A percentile compares a stretch with the other conserved stretches of the same genome.
phyloP scores from a whole-genome alignment of 495 filamentous ascomycete genomes.

The Tuber microsphaerosporum region DNA sequence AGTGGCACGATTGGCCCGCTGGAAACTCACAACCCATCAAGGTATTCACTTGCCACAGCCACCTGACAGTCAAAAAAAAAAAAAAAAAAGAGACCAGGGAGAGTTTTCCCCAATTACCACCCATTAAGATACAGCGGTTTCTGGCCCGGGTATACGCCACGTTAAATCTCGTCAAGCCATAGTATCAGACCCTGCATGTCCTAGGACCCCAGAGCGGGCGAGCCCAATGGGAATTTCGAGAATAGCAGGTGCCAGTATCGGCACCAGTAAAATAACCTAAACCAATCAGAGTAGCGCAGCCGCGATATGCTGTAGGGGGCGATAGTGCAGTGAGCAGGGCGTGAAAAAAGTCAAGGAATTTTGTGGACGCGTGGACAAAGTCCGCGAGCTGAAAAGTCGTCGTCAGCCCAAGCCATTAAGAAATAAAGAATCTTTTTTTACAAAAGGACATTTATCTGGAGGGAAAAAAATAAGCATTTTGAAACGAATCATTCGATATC shows the following conservation, averaged over 20 bases:
- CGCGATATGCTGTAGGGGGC: not conserved
- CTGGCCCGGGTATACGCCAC: not conserved
- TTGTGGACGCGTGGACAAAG: not conserved
- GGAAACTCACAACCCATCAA: not conserved
- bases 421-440: not conserved
- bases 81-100: not conserved
- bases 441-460: not conserved
- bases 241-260: not conserved
- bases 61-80: not conserved
- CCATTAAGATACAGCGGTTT: not conserved
- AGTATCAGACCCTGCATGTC: not conserved
- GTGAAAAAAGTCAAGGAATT: not conserved
- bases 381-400: slow-evolving; percentile 1
- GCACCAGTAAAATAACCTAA: not conserved
- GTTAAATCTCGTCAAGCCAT: not conserved
- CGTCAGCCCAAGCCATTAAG: not conserved
- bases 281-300: not conserved
- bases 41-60: not conserved
- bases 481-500: not conserved
- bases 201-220: not conserved
- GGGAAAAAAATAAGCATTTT: not conserved
- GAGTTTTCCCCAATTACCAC: not conserved
- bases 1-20: not conserved
- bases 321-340: not conserved
- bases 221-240: not conserved